Conservation (phyloP, 2,329 filamentous ascomycete genomes). For the Macroventuria anomochaeta region DNA sequence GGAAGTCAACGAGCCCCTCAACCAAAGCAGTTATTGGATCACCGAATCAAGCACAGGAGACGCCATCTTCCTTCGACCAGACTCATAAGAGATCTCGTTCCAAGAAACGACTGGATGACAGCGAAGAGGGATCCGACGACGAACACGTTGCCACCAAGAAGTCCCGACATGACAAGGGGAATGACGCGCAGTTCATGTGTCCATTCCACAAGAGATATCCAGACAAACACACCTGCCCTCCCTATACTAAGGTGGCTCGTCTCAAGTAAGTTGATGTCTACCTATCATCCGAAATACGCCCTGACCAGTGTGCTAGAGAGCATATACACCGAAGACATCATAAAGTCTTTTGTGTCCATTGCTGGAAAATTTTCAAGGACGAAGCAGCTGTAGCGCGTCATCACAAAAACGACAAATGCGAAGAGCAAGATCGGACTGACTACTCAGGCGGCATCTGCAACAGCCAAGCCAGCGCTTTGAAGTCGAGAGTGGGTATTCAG, state of each 20-base stretch:
- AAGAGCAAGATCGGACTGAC: neutral
- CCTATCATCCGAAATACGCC: too few relatives aligned
- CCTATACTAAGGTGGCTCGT: neutral
- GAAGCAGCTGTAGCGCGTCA: neutral
- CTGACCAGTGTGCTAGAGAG: too few relatives aligned
- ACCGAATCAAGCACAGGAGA: neutral
- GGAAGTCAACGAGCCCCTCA: neutral
- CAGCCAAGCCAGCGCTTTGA: neutral
- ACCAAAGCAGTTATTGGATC: neutral
- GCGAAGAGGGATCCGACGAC: neutral
- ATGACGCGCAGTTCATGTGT: neutral
- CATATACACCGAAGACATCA: neutral
- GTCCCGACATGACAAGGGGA: neutral
- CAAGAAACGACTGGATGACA: neutral
- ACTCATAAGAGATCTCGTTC: neutral
- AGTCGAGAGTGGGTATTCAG: neutral
- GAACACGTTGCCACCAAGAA: neutral
- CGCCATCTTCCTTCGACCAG: neutral
- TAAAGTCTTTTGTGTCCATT: neutral
- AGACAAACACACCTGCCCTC: neutral
- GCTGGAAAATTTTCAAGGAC: neutral
- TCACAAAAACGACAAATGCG: neutral
- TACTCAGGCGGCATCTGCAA: neutral
- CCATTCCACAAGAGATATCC: neutral
- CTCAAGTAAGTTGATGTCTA: neutral